Percentiles rank a stretch among this genome's conserved stretches.
phyloP scores from a whole-genome alignment of 257 asterid species.

The Jacaranda mimosifolia region DNA sequence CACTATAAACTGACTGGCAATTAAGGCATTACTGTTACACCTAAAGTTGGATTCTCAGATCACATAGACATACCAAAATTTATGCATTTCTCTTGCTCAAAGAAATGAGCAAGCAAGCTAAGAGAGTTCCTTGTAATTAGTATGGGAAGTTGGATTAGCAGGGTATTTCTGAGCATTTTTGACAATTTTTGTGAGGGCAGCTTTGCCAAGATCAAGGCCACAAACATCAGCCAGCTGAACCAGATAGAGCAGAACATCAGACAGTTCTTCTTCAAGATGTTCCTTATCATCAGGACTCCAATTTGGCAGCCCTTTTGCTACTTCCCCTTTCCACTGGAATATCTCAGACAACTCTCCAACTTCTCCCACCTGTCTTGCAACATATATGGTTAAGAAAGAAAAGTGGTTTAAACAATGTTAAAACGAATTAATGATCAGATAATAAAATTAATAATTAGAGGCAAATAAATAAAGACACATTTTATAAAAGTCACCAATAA shows the following conservation, averaged over 20 bases:
- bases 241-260: slow-evolving; percentile 69
- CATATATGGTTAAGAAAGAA: too few relatives aligned
- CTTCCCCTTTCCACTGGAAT: slow-evolving; percentile 83
- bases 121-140: not conserved
- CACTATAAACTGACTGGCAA: too few relatives aligned
- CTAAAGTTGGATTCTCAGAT: not conserved
- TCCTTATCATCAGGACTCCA: slow-evolving; percentile 63
- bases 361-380: slow-evolving; percentile 61
- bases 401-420: too few relatives aligned
- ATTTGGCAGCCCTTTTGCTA: slow-evolving; percentile 64
- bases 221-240: slow-evolving; percentile 68
- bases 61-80: not conserved
- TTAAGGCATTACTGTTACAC: too few relatives aligned
- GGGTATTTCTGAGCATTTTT: slow-evolving; percentile 73
- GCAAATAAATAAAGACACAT: too few relatives aligned
- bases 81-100: too few relatives aligned
- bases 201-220: slow-evolving; percentile 73
- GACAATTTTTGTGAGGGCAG: slow-evolving; percentile 61
- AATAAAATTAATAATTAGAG: too few relatives aligned
- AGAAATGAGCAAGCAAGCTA: not conserved
- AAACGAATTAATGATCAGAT: too few relatives aligned
- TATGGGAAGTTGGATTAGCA: slow-evolving; percentile 22
- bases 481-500: too few relatives aligned
- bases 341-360: slow-evolving; percentile 77
- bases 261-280: slow-evolving; percentile 65